Conservation (phyloP, 2,329 filamentous ascomycete genomes). For the Xenoacremonium recifei region DNA sequence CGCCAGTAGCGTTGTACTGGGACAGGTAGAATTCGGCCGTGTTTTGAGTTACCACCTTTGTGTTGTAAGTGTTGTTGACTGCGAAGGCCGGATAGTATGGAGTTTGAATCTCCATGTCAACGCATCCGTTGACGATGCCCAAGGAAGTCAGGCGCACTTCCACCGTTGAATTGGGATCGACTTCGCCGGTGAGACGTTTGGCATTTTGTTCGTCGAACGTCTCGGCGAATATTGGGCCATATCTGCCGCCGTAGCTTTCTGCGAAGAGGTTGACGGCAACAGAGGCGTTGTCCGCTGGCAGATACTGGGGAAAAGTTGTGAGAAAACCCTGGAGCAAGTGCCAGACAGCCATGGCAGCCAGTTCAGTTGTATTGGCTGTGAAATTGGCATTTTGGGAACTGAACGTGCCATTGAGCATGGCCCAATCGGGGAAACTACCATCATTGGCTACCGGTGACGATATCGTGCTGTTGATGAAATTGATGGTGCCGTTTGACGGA, state of each 20-base stretch:
- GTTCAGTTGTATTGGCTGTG: conserved; percentile 56
- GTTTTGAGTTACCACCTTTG: conserved; percentile 53
- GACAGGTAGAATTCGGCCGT: conserved; percentile 45
- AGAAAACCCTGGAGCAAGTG: conserved; percentile 64
- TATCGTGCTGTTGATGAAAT: conserved; percentile 41
- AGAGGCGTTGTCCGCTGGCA: conserved; percentile 45
- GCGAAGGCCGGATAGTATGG: conserved; percentile 57
- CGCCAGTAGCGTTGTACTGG: conserved; percentile 33
- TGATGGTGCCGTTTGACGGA: conserved; percentile 58
- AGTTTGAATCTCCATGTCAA: conserved; percentile 63
- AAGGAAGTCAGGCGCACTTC: conserved; percentile 61
- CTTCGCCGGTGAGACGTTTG: conserved; percentile 47
- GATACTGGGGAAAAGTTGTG: conserved; percentile 56
- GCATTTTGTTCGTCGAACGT: conserved; percentile 62
- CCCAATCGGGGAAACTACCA: conserved; percentile 25
- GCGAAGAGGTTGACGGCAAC: conserved; percentile 64
- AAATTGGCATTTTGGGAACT: conserved; percentile 46
- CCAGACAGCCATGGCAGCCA: conserved; percentile 60
- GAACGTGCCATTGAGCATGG: conserved; percentile 64
- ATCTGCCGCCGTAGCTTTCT: conserved; percentile 70
- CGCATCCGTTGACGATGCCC: conserved; percentile 69
- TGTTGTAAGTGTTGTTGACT: conserved; percentile 64
- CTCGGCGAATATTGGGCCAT: conserved; percentile 63
- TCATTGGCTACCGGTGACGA: conserved; percentile 22
- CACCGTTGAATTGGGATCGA: conserved; percentile 50